A percentile compares a stretch with the other conserved stretches of the same genome.
Conservation (phyloP, 75 land plant genomes). For the Sequoia sempervirens region DNA sequence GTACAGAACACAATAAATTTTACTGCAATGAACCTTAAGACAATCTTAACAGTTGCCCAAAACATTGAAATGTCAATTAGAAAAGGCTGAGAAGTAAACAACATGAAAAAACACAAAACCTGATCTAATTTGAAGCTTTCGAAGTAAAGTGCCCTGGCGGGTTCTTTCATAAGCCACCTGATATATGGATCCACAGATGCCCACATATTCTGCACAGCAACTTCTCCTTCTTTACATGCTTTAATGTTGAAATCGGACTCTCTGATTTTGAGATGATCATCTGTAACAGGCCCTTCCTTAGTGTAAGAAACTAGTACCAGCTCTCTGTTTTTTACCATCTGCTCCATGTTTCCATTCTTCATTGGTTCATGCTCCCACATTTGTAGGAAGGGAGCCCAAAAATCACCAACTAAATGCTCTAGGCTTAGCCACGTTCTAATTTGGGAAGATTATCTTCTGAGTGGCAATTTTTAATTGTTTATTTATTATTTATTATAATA, state of each 20-base stretch:
- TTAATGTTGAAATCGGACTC: not conserved
- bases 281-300: constrained; percentile 13
- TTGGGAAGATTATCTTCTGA: no score
- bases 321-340: not conserved
- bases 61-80: not conserved
- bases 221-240: constrained; percentile 1
- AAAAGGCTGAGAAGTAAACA: no score
- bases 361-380: no score
- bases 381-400: no score
- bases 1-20: not conserved
- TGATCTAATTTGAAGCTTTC: not conserved
- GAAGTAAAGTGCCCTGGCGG: constrained; percentile 9
- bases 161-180: constrained; percentile 5
- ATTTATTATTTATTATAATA: no score
- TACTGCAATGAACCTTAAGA: not conserved
- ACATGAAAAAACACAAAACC: not conserved
- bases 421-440: no score
- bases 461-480: no score
- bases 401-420: no score
- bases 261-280: constrained; percentile 20
- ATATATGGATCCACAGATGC: constrained; percentile 32
- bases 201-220: constrained; percentile 11
- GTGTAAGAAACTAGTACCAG: constrained; percentile 13
- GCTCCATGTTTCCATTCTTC: not conserved
- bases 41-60: not conserved